Conservation (phyloP, 2,329 filamentous ascomycete species). For the Sporothrix sp. region DNA sequence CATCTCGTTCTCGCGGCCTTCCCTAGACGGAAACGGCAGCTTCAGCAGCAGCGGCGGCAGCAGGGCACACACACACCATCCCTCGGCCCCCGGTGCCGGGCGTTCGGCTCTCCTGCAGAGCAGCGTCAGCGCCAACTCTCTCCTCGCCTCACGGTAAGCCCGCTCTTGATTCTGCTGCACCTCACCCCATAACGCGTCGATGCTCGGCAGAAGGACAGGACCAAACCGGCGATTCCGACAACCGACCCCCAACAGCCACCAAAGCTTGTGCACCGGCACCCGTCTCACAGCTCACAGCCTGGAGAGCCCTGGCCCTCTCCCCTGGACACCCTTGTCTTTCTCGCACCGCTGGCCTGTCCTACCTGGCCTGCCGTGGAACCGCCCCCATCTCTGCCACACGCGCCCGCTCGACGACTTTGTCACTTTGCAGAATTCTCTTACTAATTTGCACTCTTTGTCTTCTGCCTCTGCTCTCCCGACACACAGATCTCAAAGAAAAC, state of each 20-base stretch:
- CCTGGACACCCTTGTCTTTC: not conserved
- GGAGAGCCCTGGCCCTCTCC: conserved; percentile 9
- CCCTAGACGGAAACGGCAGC: not conserved
- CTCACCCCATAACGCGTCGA: not conserved
- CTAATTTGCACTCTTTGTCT: not conserved
- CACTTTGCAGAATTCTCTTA: conserved; percentile 9
- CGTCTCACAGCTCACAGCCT: conserved; percentile 10
- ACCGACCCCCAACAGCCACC: too few species aligned
- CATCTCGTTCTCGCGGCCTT: conserved; percentile 9
- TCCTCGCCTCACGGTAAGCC: conserved; percentile 20
- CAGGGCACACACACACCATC: not conserved
- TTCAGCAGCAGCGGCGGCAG: not conserved
- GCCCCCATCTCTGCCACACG: conserved; percentile 7
- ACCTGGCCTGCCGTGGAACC: conserved; percentile 23
- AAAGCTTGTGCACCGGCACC: not conserved
- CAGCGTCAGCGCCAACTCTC: conserved; percentile 8
- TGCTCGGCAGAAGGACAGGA: not conserved
- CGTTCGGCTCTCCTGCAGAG: conserved; percentile 13
- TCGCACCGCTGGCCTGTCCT: conserved; percentile 3
- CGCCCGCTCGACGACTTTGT: not conserved
- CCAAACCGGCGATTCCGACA: too few species aligned
- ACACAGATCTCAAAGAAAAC: conserved; percentile 38
- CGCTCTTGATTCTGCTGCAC: not conserved
- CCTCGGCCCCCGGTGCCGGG: conserved; percentile 11
- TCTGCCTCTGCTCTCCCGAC: not conserved